These are phyloP conservation scores for Penicillium sp. DNA, from an alignment of 2,329 filamentous ascomycete species.

Conservation along the genomic window DNA sequence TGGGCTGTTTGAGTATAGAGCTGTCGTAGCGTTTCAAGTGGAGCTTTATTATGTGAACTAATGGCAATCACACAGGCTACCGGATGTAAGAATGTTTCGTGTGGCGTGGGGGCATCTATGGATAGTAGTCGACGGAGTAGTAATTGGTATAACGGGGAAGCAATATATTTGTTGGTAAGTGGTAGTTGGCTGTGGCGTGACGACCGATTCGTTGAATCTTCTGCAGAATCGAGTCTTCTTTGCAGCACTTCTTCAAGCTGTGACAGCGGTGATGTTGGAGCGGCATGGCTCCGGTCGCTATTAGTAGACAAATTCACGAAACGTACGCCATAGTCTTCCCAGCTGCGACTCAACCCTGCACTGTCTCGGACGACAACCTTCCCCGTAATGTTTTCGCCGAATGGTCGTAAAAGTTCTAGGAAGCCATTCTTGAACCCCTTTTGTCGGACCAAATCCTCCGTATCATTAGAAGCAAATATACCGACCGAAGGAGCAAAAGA, in stretches of 20 bases:
- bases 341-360: constrained; percentile 73
- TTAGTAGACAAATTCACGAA: constrained; percentile 68
- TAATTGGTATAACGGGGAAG: constrained; percentile 77
- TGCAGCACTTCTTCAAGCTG: constrained; percentile 79
- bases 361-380: constrained; percentile 91
- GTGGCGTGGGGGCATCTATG: constrained; percentile 69
- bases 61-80: constrained; percentile 94
- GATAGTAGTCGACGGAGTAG: constrained; percentile 83
- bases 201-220: constrained; percentile 46
- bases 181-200: constrained; percentile 28
- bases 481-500: constrained; percentile 88
- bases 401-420: constrained; percentile 81
- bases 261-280: constrained; percentile 32
- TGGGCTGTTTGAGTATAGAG: constrained; percentile 82
- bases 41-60: constrained; percentile 77
- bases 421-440: constrained; percentile 84
- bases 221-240: constrained; percentile 71
- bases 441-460: constrained; percentile 70
- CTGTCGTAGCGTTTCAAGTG: constrained; percentile 80
- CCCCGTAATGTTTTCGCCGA: constrained; percentile 81
- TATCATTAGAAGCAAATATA: constrained; percentile 81
- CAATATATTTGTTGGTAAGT: constrained; percentile 31
- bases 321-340: constrained; percentile 85
- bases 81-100: constrained; percentile 92
- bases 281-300: constrained; percentile 29